Evolutionary conservation across 2,329 filamentous ascomycete genomes (phyloP), one percentile per base, ranked within the genome.

Genomic region (Sclerotinia subarctica): DNA sequence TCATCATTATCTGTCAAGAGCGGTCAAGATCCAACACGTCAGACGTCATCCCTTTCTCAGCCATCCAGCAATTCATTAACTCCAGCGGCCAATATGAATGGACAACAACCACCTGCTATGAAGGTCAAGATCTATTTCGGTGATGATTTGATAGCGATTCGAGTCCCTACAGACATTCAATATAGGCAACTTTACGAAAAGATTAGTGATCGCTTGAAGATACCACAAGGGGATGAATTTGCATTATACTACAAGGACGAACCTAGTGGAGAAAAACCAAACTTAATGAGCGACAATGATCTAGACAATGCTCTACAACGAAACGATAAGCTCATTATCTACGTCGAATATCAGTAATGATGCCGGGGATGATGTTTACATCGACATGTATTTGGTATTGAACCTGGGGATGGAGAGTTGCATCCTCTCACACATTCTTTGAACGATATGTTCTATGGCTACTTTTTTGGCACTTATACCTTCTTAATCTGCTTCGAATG

Each of bases 101-200:
- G 49, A n/a, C 75, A 72, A 60, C 72, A 72, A 64, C 49, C 73
- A 57, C 80, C 84, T 10, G 85, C 87, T 4, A 90, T 97, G 82
- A 98, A 97, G 79, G 91, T 98, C 78, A 98, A 98, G 81, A 90
- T 97, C 66, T 95, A 92, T 81, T 97, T 93, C 81, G 91, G 94
- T 72, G 90, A 94, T 70, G 94, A 97, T 73, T 87, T 96, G 68
- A 94, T 97, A 73, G 91, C 95, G 56, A 93, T 99, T 75, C 89
- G 94, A 46, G 92, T 98, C 67, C 90, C 94, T 0, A 85, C 86
- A 1, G 91, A 96, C 66, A 93, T 96, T 74, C 85, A 85, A 66
- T 95, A 90, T 78, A 83, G 86, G 65, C 90, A 93, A 70, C 84
- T 99, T 11, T 90, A 90, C 74, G 90, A 93, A 72, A 96, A 95